A percentile compares a stretch with the other conserved stretches of the same genome.
Evolutionary conservation across 2,329 filamentous ascomycete genomes (phyloP).

Genomic region (Spiromastix sp.): DNA sequence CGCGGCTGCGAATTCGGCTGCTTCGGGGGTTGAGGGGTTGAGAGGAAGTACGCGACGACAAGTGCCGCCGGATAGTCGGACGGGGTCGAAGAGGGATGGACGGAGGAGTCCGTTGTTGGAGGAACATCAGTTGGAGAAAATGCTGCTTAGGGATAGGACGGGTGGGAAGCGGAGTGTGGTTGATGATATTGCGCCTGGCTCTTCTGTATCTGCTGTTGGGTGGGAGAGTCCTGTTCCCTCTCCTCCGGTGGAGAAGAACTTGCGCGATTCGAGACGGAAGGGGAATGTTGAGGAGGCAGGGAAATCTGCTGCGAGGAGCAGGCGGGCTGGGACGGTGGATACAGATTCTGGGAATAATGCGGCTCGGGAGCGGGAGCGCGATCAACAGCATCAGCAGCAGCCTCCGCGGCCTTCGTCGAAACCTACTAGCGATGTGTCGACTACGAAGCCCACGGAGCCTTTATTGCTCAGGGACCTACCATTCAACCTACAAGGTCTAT

Average conservation of each 20-base stretch:
- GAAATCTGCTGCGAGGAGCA: slow-evolving; percentile 6
- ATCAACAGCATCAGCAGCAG: slow-evolving; percentile 5
- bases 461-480: slow-evolving; percentile 69
- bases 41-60: neutral
- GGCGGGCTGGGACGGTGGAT: neutral
- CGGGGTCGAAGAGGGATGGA: slow-evolving; percentile 9
- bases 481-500: slow-evolving; percentile 85
- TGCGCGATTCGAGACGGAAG: slow-evolving; percentile 10
- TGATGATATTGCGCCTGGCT: slow-evolving; percentile 25
- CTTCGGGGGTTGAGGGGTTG: neutral
- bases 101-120: slow-evolving; percentile 30
- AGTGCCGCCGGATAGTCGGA: too few species aligned
- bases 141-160: slow-evolving; percentile 21
- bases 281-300: slow-evolving; percentile 12
- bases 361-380: slow-evolving; percentile 12
- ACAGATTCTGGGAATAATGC: slow-evolving; percentile 1
- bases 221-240: slow-evolving; percentile 15
- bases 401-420: slow-evolving; percentile 4
- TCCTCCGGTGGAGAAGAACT: slow-evolving; percentile 14
- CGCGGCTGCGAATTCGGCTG: neutral
- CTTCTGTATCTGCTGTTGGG: slow-evolving; percentile 29
- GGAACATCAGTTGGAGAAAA: slow-evolving; percentile 27
- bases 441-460: slow-evolving; percentile 39
- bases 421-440: too few species aligned
- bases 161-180: slow-evolving; percentile 13